Percentiles rank a stretch among this genome's conserved stretches.
Conservation (phyloP, 352 stramenopile species). For the Aphanomyces astaci region DNA sequence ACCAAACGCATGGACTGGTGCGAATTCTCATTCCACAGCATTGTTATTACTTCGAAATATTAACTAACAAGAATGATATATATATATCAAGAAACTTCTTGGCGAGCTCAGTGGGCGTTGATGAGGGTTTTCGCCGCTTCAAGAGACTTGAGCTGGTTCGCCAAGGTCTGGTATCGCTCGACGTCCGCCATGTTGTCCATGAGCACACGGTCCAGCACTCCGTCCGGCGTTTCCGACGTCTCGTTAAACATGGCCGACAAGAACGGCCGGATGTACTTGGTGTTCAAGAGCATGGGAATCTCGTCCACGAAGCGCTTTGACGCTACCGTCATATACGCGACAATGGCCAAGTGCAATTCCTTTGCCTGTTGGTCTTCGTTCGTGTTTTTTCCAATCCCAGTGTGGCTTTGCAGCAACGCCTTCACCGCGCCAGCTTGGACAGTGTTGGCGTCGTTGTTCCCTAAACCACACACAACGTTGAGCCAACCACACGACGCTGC, state of each 20-base stretch:
- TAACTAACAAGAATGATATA: too few species aligned
- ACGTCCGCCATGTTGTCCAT: not conserved
- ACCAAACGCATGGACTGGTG: too few species aligned
- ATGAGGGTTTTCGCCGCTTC: not conserved
- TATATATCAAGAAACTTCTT: too few species aligned
- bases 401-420: not conserved
- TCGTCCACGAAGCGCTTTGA: conserved; percentile 31
- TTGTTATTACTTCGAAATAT: too few species aligned
- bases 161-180: not conserved
- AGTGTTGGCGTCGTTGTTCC: not conserved
- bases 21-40: too few species aligned
- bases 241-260: not conserved
- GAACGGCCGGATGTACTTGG: not conserved
- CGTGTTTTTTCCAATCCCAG: not conserved
- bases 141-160: not conserved
- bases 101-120: not conserved
- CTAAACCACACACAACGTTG: not conserved
- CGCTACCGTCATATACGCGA: conserved; percentile 33
- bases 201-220: not conserved
- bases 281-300: conserved; percentile 37
- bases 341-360: conserved; percentile 35
- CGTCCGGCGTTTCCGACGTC: not conserved
- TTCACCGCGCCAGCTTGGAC: not conserved
- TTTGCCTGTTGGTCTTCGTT: conserved; percentile 16
- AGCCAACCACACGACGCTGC: too few species aligned